Evolutionary conservation across 2,329 filamentous ascomycete species (phyloP).

Genomic region (Sporothrix humicola): DNA sequence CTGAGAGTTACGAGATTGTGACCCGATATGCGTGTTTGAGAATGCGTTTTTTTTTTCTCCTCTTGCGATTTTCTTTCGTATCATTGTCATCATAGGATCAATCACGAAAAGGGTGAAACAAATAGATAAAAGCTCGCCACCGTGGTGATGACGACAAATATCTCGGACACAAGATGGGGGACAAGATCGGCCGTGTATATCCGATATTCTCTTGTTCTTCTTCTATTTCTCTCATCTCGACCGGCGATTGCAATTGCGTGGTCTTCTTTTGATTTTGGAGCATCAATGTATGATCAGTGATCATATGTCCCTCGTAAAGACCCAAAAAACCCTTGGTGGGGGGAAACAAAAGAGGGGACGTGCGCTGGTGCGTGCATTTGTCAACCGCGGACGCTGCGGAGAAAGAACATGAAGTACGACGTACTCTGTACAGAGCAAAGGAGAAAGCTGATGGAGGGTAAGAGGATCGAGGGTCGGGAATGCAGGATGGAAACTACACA

Average conservation of each 20-base stretch:
- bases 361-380: conserved; percentile 15
- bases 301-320: neutral
- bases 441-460: neutral
- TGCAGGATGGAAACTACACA: conserved; percentile 22
- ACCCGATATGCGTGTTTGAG: neutral
- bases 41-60: neutral
- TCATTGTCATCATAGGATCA: neutral
- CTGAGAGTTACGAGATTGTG: neutral
- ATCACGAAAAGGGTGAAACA: conserved; percentile 2
- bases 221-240: neutral
- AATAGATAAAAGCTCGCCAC: neutral
- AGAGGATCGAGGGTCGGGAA: neutral
- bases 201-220: neutral
- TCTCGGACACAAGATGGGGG: neutral
- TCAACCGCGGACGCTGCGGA: conserved; percentile 7
- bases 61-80: no score
- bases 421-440: neutral
- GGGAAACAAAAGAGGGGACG: neutral
- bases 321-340: neutral
- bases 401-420: neutral
- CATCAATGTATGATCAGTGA: neutral
- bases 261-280: neutral
- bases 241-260: neutral
- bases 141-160: neutral
- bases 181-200: neutral